Evolutionary conservation across 768 basidiomycete genomes (phyloP), one percentile per base, ranked within the genome.

Genomic region (Auricularia cornea): DNA sequence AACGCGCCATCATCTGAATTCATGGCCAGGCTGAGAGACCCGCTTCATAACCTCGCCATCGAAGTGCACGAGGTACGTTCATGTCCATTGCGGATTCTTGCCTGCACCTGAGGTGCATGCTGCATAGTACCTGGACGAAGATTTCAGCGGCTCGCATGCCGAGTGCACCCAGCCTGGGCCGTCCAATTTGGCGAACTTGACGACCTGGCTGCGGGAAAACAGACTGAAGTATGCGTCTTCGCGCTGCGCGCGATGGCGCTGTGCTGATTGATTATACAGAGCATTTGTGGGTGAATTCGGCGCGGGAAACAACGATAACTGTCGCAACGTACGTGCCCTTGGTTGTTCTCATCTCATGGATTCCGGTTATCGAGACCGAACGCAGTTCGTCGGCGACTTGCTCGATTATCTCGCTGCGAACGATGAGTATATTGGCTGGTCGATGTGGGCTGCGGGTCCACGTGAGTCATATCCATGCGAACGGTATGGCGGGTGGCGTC

Each of bases 371-470:
- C 30, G 10, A 38, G 16, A 38, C 35, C 35, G 35, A 38, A 38
- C 30, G 76, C 70, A 77, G 74, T 59, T 33, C 66, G 64, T 20
- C 59, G 73, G 76, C 28, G 77, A 79, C n/a, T 65, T 81, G 69
- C 68, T 81, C 2, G 70, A 69, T 38, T 81, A 79, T 67, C 70
- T 81, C 60, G 67, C 69, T 2, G 69, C 72, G 16, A 81, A 80
- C 64, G 77, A 79, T 48, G 80, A 72, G 33, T 81, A 79, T 67
- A 80, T 81, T 56, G 80, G 80, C 16, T 81, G 79, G 80, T 62
- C 77, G 2, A 76, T 78, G 52, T 81, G 80, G 80, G 80, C 80
- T 65, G 80, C 80, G 32, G 80, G 80, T 44, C 80, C 80, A 23
- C 62, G 78, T 79, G 66, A 30, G 76, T 74, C 14, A 31, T 44